Evolutionary conservation across 2,329 filamentous ascomycete species (phyloP).

Genomic region (Sporothrix inflata): DNA sequence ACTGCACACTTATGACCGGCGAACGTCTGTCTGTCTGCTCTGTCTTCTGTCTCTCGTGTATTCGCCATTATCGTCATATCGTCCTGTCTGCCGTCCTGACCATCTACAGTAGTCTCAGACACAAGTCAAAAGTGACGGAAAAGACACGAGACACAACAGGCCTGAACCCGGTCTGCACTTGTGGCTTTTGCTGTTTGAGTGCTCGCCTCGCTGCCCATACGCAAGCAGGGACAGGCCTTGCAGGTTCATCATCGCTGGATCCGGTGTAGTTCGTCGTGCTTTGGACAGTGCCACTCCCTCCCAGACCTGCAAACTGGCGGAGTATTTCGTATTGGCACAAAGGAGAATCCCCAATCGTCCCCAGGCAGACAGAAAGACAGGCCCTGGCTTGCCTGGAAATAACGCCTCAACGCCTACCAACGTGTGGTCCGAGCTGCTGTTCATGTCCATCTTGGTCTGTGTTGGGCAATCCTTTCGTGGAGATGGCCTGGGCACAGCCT

Average conservation of each 20-base stretch:
- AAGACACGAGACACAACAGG: constrained; percentile 2
- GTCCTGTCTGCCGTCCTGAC: not conserved
- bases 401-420: constrained; percentile 3
- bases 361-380: not conserved
- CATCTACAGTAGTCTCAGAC: not conserved
- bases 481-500: not conserved
- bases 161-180: not conserved
- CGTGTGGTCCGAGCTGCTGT: constrained; percentile 12
- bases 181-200: not conserved
- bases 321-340: constrained; percentile 5
- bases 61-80: too few relatives aligned
- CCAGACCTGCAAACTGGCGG: not conserved
- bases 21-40: not conserved
- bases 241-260: not conserved
- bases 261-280: not conserved
- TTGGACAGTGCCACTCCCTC: too few relatives aligned
- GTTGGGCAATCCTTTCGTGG: constrained; percentile 17
- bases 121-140: not conserved
- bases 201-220: not conserved
- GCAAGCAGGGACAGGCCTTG: constrained; percentile 7
- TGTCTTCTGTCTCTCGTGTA: not conserved
- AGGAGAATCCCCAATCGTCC: not conserved
- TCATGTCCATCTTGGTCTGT: constrained; percentile 8
- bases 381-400: not conserved
- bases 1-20: not conserved